Evolutionary conservation across 208 protist species (phyloP).

Genomic region (Trypanosoma congolense): DNA sequence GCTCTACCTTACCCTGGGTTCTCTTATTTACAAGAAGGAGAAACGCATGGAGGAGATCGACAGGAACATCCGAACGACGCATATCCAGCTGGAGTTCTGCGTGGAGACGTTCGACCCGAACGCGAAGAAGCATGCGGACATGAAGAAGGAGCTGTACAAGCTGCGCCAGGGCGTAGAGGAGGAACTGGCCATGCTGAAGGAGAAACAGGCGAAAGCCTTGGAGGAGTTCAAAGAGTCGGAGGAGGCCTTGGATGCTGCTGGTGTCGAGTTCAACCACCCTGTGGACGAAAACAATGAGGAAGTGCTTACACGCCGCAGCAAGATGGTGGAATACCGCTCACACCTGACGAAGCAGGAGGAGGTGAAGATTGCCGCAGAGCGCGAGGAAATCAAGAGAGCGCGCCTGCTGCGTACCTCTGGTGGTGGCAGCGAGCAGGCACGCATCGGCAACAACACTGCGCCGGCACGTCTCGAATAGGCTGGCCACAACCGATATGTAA

Average conservation of each 20-base stretch:
- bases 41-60: conserved; percentile 9
- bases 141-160: conserved; percentile 8
- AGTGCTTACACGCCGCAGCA: conserved; percentile 7
- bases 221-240: conserved; percentile 8
- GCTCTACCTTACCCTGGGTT: conserved; percentile 6
- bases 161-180: conserved; percentile 35
- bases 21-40: conserved; percentile 9
- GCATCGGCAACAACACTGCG: conserved; percentile 20
- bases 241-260: conserved; percentile 7
- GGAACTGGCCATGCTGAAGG: conserved; percentile 67
- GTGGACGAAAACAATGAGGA: conserved; percentile 10
- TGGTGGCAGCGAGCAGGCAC: conserved; percentile 11
- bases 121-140: conserved; percentile 8
- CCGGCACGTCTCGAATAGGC: conserved; percentile 22
- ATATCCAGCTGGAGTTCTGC: conserved; percentile 9
- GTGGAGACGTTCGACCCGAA: conserved; percentile 8
- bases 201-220: conserved; percentile 37
- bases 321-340: conserved; percentile 72
- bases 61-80: conserved; percentile 4
- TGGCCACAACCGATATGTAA: conserved; percentile 5
- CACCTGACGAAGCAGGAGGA: conserved; percentile 68
- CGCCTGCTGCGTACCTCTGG: conserved; percentile 3
- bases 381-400: conserved; percentile 8
- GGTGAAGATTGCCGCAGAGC: conserved; percentile 32
- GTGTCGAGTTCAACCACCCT: conserved; percentile 9